Evolutionary conservation across 805 yeast species (phyloP), one percentile per base, ranked within the genome.

Genomic region (Pichia scutulata): DNA sequence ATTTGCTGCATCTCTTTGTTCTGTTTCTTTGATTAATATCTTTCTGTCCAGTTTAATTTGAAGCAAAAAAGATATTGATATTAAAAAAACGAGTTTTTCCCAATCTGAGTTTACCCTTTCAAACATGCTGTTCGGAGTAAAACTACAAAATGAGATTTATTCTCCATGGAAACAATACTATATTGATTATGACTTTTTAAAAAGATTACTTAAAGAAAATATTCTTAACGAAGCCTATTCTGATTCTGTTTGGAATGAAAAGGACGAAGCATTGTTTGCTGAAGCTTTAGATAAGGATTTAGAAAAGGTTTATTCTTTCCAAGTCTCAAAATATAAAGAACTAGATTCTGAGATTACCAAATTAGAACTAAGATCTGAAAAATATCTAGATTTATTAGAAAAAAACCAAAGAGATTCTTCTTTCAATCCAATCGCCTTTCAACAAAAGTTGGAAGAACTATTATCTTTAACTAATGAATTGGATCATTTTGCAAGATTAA

Each of bases 401-500:
- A 48, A 52, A 16, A 57, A 59, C 24, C 57, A 60, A 19, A 52
- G 62, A 7, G 56, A 74, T 47, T 63, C 62, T 9, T 56, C 61
- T 12, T 75, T 86, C 55, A 84, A 88, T 54, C 77, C 86, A 53
- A 74, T 72, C 30, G 59, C 68, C 23, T 85, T 89, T 60, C 88
- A 86, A 59, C 67, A 68, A 33, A 78, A 80, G 49, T 73, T 93
- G 57, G 99, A 93, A 62, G 81, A 81, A 52, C 71, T 83, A 25
- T 72, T 93, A 53, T 76, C 81, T 12, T 75, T 80, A 58, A 87
- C 98, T 12, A 87, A 86, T 60, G 92, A 88, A 61, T 73, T 93
- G 58, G 97, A 90, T 65, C 87, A 81, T 63, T 93, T 93, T 70
- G 84, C 95, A 41, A 77, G 99, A 61, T 69, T 92, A 58, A 93